Percentiles rank a stretch among this genome's conserved stretches.
phyloP scores from a whole-genome alignment of 495 filamentous ascomycete species.

The Glutinoglossum americanum region DNA sequence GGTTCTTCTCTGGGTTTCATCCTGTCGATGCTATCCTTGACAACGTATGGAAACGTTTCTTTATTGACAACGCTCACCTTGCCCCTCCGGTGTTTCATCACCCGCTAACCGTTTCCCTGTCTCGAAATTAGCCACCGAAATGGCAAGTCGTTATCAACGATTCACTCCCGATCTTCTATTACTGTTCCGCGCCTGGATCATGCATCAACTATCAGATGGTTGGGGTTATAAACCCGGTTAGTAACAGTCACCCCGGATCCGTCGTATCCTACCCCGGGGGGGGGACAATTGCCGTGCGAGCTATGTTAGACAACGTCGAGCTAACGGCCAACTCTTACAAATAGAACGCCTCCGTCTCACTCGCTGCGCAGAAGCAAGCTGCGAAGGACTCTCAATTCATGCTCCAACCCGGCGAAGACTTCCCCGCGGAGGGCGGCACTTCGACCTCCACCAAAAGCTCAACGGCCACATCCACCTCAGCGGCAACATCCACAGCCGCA shows the following conservation, averaged over 20 bases:
- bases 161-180: conserved; percentile 37
- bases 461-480: conserved; percentile 3
- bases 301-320: background rate
- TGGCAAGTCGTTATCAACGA: conserved; percentile 31
- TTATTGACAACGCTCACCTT: background rate
- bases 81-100: background rate
- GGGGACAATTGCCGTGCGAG: background rate
- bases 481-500: background rate
- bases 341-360: conserved; percentile 12
- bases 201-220: conserved; percentile 23
- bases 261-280: no score
- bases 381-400: conserved; percentile 16
- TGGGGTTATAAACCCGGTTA: conserved; percentile 23
- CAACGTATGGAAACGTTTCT: conserved; percentile 13
- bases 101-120: background rate
- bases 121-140: conserved; percentile 18
- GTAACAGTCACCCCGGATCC: no score
- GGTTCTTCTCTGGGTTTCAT: conserved; percentile 27
- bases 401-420: conserved; percentile 21
- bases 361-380: conserved; percentile 12
- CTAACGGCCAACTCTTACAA: background rate
- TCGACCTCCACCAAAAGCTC: conserved; percentile 2
- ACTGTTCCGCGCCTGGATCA: conserved; percentile 28
- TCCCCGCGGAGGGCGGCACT: conserved; percentile 13
- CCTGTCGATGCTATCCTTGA: conserved; percentile 16